phyloP scores from a whole-genome alignment of 768 basidiomycete genomes.

The Tubosaeta sp. region DNA sequence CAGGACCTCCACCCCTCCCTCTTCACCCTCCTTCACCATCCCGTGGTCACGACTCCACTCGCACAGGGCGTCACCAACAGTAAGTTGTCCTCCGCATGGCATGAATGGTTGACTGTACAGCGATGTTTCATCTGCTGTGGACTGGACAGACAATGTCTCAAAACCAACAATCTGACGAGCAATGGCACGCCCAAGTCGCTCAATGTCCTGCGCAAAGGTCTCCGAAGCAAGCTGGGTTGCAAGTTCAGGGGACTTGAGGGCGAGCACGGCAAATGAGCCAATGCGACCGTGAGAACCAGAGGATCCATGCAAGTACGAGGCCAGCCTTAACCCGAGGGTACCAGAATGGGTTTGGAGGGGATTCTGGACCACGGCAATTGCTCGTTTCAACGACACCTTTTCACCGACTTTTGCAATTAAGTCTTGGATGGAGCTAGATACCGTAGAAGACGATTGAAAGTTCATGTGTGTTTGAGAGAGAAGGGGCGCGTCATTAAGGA shows the following conservation, averaged over 20 bases:
- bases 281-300: slow-evolving; percentile 54
- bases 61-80: slow-evolving; percentile 35
- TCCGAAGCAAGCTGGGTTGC: slow-evolving; percentile 40
- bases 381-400: slow-evolving; percentile 69
- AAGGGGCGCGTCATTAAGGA: slow-evolving; percentile 63
- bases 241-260: slow-evolving; percentile 47
- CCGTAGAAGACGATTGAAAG: slow-evolving; percentile 43
- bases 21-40: slow-evolving; percentile 32
- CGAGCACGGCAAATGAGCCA: slow-evolving; percentile 53
- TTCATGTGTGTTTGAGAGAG: slow-evolving; percentile 36
- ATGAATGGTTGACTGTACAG: slow-evolving; percentile 73
- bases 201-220: slow-evolving; percentile 53
- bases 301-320: slow-evolving; percentile 60
- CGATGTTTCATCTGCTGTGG: slow-evolving; percentile 42
- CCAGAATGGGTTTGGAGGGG: slow-evolving; percentile 33
- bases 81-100: slow-evolving; percentile 58
- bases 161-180: slow-evolving; percentile 85
- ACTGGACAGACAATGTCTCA: slow-evolving; percentile 53
- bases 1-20: slow-evolving; percentile 33
- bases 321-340: slow-evolving; percentile 42
- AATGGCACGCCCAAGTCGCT: slow-evolving; percentile 66
- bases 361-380: slow-evolving; percentile 37
- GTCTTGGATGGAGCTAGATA: slow-evolving; percentile 61
- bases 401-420: slow-evolving; percentile 76
- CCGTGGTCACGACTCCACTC: slow-evolving; percentile 54